These are phyloP conservation scores for Mycena venus DNA, from an alignment of 768 basidiomycete genomes.

Conservation along the genomic window DNA sequence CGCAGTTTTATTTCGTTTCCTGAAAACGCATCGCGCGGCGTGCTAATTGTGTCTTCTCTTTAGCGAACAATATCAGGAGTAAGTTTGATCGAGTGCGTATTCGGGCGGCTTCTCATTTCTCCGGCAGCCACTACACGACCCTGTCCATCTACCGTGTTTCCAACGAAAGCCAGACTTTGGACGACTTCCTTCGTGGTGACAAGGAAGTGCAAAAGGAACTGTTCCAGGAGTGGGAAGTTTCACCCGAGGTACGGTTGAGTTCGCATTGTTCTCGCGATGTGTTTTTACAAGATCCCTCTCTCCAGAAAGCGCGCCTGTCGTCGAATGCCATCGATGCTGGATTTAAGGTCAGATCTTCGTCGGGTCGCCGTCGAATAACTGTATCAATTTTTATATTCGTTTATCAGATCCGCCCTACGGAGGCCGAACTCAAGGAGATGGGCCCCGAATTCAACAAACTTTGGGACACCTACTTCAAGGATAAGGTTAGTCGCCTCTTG, in stretches of 20 bases:
- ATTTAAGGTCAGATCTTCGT: conserved; percentile 65
- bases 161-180: conserved; percentile 71
- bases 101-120: not conserved
- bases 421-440: conserved; percentile 81
- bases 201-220: conserved; percentile 66
- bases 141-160: conserved; percentile 76
- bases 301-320: conserved; percentile 75
- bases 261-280: not conserved
- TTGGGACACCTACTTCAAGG: conserved; percentile 81
- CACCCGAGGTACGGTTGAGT: conserved; percentile 47
- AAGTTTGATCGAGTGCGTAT: not conserved
- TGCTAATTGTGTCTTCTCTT: conserved; percentile 10
- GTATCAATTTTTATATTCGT: not conserved
- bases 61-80: conserved; percentile 79
- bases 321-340: conserved; percentile 84
- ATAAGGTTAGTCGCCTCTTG: conserved; percentile 56
- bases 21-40: too few species aligned
- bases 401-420: conserved; percentile 78
- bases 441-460: conserved; percentile 81
- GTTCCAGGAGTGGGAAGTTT: conserved; percentile 36
- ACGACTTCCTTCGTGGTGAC: conserved; percentile 80
- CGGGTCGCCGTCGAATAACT: not conserved
- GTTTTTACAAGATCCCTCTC: conserved; percentile 51
- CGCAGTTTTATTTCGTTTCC: conserved; percentile 39
- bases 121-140: conserved; percentile 71